Conservation (phyloP, 306 rosid genomes). For the barrel medic (Medicago truncatula) region MtrunA17r5.0-ANR NC_053045.1:5649001-5649500, state of each 20-base stretch:
- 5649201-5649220: no score
- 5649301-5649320: not conserved
- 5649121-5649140: slow-evolving; percentile 19
- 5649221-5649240: no score
- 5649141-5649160: not conserved
- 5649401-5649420: not conserved
- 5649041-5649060: slow-evolving; percentile 10
- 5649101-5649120: not conserved
- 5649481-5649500: not conserved
- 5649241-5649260: no score
- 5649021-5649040: slow-evolving; percentile 14
- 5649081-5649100: slow-evolving; percentile 5
- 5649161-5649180: not conserved
- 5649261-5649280: not conserved
- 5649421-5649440: not conserved
- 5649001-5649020: not conserved
- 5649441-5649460: slow-evolving; percentile 23
- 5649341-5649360: not conserved
- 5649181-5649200: no score
- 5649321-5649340: slow-evolving; percentile 21
- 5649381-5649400: slow-evolving; percentile 23
- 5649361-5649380: not conserved
- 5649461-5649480: not conserved
- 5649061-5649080: not conserved
- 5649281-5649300: not conserved